Evolutionary conservation across 495 filamentous ascomycete species (phyloP), one percentile per base, ranked within the genome.

Genomic region (Saxophila tyrrhenica): DNA sequence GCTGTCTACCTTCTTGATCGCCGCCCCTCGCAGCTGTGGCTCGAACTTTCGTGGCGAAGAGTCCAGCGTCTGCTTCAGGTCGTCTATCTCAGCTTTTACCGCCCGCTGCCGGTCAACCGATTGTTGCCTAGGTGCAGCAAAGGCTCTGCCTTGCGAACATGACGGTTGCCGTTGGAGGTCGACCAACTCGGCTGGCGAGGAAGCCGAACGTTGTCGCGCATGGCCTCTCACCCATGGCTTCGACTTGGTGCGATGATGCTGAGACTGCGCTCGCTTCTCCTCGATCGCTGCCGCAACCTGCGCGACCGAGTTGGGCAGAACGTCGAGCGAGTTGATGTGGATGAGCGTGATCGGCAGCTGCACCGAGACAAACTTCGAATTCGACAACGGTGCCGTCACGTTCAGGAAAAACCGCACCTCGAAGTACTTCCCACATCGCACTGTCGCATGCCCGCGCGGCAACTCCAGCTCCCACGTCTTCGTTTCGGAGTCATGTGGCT

Each of bases 321-420:
- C 76, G 47, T 80, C 78, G 50, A 79, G 72, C 23, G 78, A 78
- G 61, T 79, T 79, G 66, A 78, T 79, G 63, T 79, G 75, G 39
- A 79, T 72, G 43, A 79, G 71, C 1, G 73, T 76, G 46, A 79
- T 70, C 15, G 76, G 75, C 19, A 80, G 62, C 58, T 79, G 78
- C 13, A 79, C 70, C 25, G 67, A 68, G 48, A 79, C 65, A 19
- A 70, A 63, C 55, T 72, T 78, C 50, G 71, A 64, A 51, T 71
- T 74, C 35, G 67, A 60, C 39, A 67, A 65, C 20, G 69, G 62
- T 24, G 75, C 67, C 45, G 69, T 62, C 32, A 78, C 57, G 55
- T 73, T 77, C 25, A 80, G 62, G 52, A 77, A 77, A 62, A 70
- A 78, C 49, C 77, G 72, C 25, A 80, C 71, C 59, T 76, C 74